Conservation (phyloP, 2,329 filamentous ascomycete genomes). For the Sordariomycetes sp. region DNA sequence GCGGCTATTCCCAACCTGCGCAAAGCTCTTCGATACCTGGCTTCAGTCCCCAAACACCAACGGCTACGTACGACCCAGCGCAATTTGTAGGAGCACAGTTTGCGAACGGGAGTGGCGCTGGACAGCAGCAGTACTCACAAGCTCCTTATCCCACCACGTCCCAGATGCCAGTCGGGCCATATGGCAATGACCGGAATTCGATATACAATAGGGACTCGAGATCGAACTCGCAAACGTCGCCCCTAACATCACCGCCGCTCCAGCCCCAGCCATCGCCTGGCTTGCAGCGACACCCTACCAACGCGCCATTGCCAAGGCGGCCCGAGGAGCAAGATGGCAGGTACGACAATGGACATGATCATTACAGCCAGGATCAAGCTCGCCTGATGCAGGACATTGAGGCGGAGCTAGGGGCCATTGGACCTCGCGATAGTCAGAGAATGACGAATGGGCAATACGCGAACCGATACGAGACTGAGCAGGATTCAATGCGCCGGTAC, state of each 20-base stretch:
- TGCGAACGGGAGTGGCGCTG: slow-evolving; percentile 29
- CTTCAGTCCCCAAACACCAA: slow-evolving; percentile 15
- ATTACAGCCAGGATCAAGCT: slow-evolving; percentile 36
- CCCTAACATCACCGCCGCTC: slow-evolving; percentile 32
- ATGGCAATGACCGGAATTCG: slow-evolving; percentile 34
- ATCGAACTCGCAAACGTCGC: slow-evolving; percentile 41
- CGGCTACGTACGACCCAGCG: slow-evolving; percentile 26
- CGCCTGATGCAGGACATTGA: slow-evolving; percentile 51
- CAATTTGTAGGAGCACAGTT: slow-evolving; percentile 20
- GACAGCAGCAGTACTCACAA: slow-evolving; percentile 24
- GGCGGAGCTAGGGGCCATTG: slow-evolving; percentile 34
- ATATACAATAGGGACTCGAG: slow-evolving; percentile 34
- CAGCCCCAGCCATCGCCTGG: slow-evolving; percentile 32
- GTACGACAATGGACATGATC: slow-evolving; percentile 25
- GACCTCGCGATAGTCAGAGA: slow-evolving; percentile 20
- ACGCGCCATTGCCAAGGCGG: slow-evolving; percentile 48
- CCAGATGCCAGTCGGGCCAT: slow-evolving; percentile 42
- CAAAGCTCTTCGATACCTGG: slow-evolving; percentile 22
- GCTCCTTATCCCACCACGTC: slow-evolving; percentile 42
- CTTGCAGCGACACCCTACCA: slow-evolving; percentile 49
- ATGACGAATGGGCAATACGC: slow-evolving; percentile 36
- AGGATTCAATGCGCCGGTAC: slow-evolving; percentile 39
- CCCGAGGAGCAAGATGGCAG: slow-evolving; percentile 34
- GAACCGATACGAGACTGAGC: slow-evolving; percentile 35
- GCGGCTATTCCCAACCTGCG: slow-evolving; percentile 7